A percentile compares a stretch with the other conserved stretches of the same genome.
Conservation (phyloP, 441 rosid species). For the Kokia cookei region DNA sequence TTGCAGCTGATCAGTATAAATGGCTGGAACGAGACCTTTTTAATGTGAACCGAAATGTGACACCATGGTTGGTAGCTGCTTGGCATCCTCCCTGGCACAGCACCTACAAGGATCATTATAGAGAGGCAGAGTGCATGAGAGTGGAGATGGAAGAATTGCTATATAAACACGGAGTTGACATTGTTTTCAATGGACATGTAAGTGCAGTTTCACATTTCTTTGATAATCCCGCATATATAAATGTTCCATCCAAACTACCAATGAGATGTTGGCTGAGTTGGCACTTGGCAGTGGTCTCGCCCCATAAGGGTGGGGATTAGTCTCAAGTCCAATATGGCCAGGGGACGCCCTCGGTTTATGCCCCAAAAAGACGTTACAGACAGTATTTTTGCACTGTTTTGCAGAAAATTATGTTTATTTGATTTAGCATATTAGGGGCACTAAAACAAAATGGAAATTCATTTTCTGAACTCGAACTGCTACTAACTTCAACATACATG, state of each 20-base stretch:
- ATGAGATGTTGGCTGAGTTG: too few relatives aligned
- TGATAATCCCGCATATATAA: background rate
- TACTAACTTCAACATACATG: too few relatives aligned
- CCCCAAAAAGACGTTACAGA: too few relatives aligned
- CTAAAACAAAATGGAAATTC: too few relatives aligned
- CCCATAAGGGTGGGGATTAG: too few relatives aligned
- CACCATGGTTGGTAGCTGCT: conserved; percentile 59
- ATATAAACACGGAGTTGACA: conserved; percentile 36
- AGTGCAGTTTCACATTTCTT: conserved; percentile 9
- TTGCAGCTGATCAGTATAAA: conserved; percentile 42
- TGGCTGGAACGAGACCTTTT: conserved; percentile 57
- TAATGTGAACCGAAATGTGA: conserved; percentile 33
- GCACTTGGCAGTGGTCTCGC: too few relatives aligned
- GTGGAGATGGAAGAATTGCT: conserved; percentile 57
- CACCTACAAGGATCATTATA: conserved; percentile 54
- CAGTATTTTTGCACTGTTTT: background rate
- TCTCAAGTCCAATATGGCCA: too few relatives aligned
- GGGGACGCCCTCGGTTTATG: too few relatives aligned
- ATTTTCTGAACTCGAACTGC: too few relatives aligned
- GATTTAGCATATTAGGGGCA: background rate
- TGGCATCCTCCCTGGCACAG: conserved; percentile 74
- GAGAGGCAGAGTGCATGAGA: conserved; percentile 72
- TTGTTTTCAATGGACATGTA: conserved; percentile 60
- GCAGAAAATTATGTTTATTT: background rate
- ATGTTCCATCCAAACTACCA: background rate